phyloP scores from a whole-genome alignment of 208 protist genomes.

The Leishmania tropica region DNA sequence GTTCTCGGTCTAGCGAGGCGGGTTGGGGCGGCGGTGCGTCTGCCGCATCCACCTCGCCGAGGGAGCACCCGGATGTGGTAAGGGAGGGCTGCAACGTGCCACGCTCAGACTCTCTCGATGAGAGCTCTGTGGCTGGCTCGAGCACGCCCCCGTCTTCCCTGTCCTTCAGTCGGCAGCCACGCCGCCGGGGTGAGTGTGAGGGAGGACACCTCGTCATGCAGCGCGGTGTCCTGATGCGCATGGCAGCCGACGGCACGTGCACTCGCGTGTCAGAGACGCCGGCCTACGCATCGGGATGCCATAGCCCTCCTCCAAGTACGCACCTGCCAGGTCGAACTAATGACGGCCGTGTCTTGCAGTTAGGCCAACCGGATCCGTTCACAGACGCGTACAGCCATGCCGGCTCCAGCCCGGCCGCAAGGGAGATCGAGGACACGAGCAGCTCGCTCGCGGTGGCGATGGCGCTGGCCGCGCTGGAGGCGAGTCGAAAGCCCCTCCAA shows the following conservation, averaged over 20 bases:
- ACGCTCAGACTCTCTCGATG: conserved; percentile 12
- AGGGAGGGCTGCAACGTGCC: neutral
- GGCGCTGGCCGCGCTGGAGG: conserved; percentile 36
- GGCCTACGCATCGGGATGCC: neutral
- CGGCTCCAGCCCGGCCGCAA: neutral
- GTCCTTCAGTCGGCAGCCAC: conserved; percentile 1
- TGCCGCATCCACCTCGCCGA: neutral
- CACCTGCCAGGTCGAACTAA: neutral
- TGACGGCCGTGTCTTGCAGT: neutral
- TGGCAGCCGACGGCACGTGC: conserved; percentile 30
- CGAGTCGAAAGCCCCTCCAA: conserved; percentile 26
- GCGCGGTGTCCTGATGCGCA: conserved; percentile 45
- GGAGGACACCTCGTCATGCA: conserved; percentile 55
- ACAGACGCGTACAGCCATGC: neutral
- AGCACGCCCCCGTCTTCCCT: conserved; percentile 26
- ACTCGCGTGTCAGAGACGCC: conserved; percentile 15
- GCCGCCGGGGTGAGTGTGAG: neutral
- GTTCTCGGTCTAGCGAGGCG: conserved; percentile 5
- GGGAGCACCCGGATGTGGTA: neutral
- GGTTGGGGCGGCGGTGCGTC: neutral
- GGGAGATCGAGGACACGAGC: neutral
- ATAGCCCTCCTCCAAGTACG: neutral
- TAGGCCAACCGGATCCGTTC: no score
- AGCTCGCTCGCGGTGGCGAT: conserved; percentile 13
- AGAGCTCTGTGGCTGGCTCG: conserved; percentile 18